phyloP scores from a whole-genome alignment of 352 stramenopile species.

The Globisporangium abappressorium region DNA sequence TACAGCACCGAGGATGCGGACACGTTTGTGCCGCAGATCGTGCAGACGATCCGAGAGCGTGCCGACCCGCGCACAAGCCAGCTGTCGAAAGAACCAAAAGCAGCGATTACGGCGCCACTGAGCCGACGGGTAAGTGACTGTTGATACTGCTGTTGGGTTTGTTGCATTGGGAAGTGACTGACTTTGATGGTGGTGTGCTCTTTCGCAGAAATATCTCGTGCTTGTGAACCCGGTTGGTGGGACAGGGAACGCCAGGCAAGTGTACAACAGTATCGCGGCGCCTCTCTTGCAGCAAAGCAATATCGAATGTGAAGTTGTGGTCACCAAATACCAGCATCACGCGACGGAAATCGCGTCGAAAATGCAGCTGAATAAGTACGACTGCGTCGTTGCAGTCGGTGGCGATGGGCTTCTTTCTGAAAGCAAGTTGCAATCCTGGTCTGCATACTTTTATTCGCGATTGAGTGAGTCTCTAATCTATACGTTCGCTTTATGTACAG shows the following conservation, averaged over 20 bases:
- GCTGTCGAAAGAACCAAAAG: not conserved
- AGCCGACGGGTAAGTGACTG: constrained; percentile 30
- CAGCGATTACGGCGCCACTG: constrained; percentile 5
- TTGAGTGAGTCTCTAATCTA: not conserved
- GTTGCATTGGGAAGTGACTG: not conserved
- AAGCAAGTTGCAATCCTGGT: constrained; percentile 29
- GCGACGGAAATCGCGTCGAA: constrained; percentile 47
- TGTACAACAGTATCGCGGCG: constrained; percentile 46
- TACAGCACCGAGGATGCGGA: constrained; percentile 30
- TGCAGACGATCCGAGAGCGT: constrained; percentile 40
- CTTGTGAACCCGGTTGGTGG: constrained; percentile 72
- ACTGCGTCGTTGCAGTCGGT: constrained; percentile 64
- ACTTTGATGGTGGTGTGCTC: constrained; percentile 28
- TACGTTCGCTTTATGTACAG: constrained; percentile 21
- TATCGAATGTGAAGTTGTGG: constrained; percentile 49
- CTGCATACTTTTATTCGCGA: not conserved
- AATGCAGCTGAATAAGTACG: constrained; percentile 48
- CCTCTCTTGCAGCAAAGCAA: constrained; percentile 53
- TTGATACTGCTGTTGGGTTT: constrained; percentile 1
- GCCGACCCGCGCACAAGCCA: constrained; percentile 29
- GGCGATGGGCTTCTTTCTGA: constrained; percentile 71
- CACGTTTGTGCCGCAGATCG: constrained; percentile 29
- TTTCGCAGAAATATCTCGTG: constrained; percentile 24
- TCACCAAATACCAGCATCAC: constrained; percentile 53
- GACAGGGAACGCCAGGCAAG: constrained; percentile 43